phyloP scores from a whole-genome alignment of 2,329 filamentous ascomycete species.

The Fusarium torreyae region DNA sequence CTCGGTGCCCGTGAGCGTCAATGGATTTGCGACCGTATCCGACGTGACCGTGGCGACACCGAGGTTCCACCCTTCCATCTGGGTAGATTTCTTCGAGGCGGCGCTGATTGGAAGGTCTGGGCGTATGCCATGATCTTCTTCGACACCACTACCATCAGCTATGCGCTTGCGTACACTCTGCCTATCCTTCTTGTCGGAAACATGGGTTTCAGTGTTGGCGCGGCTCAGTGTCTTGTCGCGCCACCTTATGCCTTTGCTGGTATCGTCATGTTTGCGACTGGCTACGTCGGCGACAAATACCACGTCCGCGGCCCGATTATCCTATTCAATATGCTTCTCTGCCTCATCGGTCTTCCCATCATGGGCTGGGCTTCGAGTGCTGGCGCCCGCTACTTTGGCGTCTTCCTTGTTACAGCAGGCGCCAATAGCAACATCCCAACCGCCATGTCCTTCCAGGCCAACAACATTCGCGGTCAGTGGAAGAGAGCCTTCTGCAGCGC shows the following conservation, averaged over 20 bases:
- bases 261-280: constrained; percentile 71
- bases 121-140: constrained; percentile 73
- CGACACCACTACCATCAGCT: constrained; percentile 79
- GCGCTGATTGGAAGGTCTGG: constrained; percentile 72
- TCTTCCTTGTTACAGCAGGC: constrained; percentile 83
- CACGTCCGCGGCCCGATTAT: constrained; percentile 77
- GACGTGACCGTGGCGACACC: constrained; percentile 71
- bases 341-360: constrained; percentile 78
- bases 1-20: constrained; percentile 65
- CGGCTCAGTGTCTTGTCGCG: constrained; percentile 79
- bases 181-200: constrained; percentile 77
- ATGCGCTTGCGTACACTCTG: constrained; percentile 84
- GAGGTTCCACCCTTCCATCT: constrained; percentile 68
- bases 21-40: constrained; percentile 69
- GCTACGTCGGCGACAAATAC: constrained; percentile 77
- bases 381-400: constrained; percentile 77
- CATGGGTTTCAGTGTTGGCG: constrained; percentile 76
- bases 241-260: constrained; percentile 78
- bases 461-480: constrained; percentile 91
- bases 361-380: constrained; percentile 75
- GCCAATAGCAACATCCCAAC: constrained; percentile 84
- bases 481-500: constrained; percentile 86
- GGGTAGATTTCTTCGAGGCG: constrained; percentile 62
- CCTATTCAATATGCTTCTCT: constrained; percentile 74
- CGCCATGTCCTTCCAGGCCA: constrained; percentile 84